Conservation (phyloP, 768 basidiomycete species). For the Tricholoma bakamatsutake region DNA sequence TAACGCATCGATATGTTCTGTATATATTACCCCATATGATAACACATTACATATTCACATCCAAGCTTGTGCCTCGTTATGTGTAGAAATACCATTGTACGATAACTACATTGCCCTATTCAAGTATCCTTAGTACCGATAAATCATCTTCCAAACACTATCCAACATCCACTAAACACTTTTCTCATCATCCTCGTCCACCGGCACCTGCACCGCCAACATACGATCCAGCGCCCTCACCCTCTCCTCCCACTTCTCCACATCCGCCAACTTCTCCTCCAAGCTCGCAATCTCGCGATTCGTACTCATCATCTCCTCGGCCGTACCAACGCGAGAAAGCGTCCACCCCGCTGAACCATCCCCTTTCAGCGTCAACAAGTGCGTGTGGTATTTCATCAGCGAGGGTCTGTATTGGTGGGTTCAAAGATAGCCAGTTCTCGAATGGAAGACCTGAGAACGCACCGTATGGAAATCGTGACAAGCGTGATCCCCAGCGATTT, state of each 20-base stretch:
- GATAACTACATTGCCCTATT: background rate
- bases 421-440: background rate
- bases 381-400: slow-evolving; percentile 84
- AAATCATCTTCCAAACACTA: no score
- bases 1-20: no score
- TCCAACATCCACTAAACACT: no score
- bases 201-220: slow-evolving; percentile 40
- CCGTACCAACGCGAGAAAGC: slow-evolving; percentile 63
- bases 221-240: slow-evolving; percentile 57
- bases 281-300: slow-evolving; percentile 68
- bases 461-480: slow-evolving; percentile 89
- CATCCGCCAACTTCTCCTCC: slow-evolving; percentile 63
- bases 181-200: slow-evolving; percentile 1
- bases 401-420: slow-evolving; percentile 64
- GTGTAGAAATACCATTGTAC: background rate
- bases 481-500: slow-evolving; percentile 87
- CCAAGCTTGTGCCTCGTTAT: background rate
- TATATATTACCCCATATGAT: no score
- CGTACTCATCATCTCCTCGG: slow-evolving; percentile 68
- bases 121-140: background rate
- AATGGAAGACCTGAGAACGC: slow-evolving; percentile 12
- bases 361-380: slow-evolving; percentile 74
- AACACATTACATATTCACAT: no score
- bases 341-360: slow-evolving; percentile 70
- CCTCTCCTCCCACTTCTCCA: slow-evolving; percentile 66